Evolutionary conservation across 495 filamentous ascomycete genomes (phyloP).

Genomic region (Astrocystis sublimbata): DNA sequence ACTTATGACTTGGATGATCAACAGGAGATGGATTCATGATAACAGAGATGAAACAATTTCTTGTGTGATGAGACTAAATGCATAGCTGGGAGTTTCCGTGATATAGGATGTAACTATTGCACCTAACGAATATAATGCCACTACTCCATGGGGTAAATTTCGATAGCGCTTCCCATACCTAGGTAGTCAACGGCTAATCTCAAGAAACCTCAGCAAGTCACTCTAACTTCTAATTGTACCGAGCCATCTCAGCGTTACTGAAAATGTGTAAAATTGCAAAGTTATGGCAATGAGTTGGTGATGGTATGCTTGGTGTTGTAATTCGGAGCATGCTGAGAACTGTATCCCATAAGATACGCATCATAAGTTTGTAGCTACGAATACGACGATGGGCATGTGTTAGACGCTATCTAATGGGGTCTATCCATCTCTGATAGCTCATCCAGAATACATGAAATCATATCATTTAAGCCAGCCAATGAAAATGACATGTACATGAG

Average conservation of each 20-base stretch:
- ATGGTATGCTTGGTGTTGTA: too few relatives aligned
- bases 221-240: not conserved
- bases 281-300: not conserved
- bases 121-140: not conserved
- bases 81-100: not conserved
- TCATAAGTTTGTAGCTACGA: not conserved
- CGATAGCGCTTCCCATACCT: not conserved
- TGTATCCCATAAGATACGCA: too few relatives aligned
- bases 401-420: slow-evolving; percentile 3
- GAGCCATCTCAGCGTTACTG: not conserved
- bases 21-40: not conserved
- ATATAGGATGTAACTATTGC: too few relatives aligned
- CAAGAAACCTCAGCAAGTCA: too few relatives aligned
- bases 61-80: not conserved
- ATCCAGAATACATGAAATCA: not conserved
- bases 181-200: not conserved
- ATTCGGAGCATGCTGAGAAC: too few relatives aligned
- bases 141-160: not conserved
- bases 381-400: not conserved
- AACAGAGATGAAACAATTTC: not conserved
- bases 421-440: not conserved
- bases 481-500: not conserved
- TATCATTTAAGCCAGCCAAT: not conserved
- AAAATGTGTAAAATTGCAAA: not conserved
- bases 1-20: not conserved